Evolutionary conservation across 176 grass and related monocot species (phyloP).

Genomic region (Cocos nucifera): DNA sequence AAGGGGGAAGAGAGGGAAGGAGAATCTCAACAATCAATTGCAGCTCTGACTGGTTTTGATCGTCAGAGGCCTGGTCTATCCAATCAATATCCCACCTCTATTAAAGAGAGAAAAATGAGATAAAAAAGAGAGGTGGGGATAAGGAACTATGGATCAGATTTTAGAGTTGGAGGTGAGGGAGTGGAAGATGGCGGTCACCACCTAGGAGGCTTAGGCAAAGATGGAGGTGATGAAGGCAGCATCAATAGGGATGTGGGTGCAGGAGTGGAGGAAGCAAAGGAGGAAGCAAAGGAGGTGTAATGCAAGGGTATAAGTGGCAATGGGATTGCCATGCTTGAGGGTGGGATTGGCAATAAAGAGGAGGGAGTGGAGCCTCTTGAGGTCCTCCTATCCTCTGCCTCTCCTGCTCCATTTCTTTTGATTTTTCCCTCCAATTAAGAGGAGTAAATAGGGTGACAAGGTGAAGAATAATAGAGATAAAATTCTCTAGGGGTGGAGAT

Average conservation of each 20-base stretch:
- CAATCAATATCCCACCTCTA: no score
- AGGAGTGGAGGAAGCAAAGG: conserved; percentile 74
- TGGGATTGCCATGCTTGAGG: conserved; percentile 44
- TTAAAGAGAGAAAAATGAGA: neutral
- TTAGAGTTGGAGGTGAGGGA: conserved; percentile 39
- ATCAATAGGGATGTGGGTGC: conserved; percentile 9
- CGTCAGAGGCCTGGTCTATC: no score
- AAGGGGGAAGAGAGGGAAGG: no score
- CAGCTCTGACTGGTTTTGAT: no score
- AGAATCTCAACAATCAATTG: no score
- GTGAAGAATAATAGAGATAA: no score
- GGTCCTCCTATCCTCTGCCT: neutral
- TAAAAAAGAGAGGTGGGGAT: neutral
- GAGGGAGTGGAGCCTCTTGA: conserved; percentile 60
- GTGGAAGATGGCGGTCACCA: conserved; percentile 34
- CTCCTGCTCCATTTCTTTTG: no score
- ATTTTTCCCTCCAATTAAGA: no score
- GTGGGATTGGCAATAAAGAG: conserved; percentile 59
- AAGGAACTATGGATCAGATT: conserved; percentile 25
- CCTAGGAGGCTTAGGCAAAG: conserved; percentile 33
- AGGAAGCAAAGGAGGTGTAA: conserved; percentile 88
- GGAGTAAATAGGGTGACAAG: no score
- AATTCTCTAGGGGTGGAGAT: no score
- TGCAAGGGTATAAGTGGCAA: conserved; percentile 39
- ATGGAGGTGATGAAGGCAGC: conserved; percentile 46